A percentile compares a stretch with the other conserved stretches of the same genome.
Evolutionary conservation across 345 rosid species (phyloP).

Genomic region (Camelina neglecta): DNA sequence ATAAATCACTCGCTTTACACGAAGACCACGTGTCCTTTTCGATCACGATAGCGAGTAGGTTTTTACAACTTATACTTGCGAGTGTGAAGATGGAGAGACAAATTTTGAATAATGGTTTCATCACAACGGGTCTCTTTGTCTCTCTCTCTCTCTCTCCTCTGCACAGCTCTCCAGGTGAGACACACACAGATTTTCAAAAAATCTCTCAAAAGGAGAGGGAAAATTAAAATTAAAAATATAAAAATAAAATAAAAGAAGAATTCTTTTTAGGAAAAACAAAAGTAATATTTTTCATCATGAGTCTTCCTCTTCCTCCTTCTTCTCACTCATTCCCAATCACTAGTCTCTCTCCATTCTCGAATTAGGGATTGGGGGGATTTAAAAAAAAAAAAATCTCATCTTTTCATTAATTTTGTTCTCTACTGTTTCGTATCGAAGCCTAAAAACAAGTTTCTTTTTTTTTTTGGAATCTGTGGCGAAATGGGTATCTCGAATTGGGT

Average conservation of each 20-base stretch:
- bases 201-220: slow-evolving; percentile 49
- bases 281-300: slow-evolving; percentile 43
- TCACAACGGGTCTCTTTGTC: slow-evolving; percentile 35
- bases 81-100: not conserved
- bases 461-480: not conserved
- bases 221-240: not conserved
- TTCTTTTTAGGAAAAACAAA: slow-evolving; percentile 41
- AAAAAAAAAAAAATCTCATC: slow-evolving; percentile 11
- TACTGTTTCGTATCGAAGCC: slow-evolving; percentile 12
- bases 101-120: slow-evolving; percentile 37
- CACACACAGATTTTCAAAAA: slow-evolving; percentile 25
- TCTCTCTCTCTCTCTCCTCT: slow-evolving; percentile 27
- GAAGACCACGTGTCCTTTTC: not conserved
- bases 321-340: slow-evolving; percentile 33
- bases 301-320: not conserved
- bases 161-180: slow-evolving; percentile 2
- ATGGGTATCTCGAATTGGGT: slow-evolving; percentile 34
- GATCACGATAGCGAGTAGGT: slow-evolving; percentile 12
- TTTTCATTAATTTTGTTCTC: not conserved
- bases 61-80: not conserved
- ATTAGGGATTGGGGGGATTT: slow-evolving; percentile 19
- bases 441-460: not conserved
- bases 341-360: slow-evolving; percentile 27
- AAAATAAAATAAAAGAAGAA: not conserved
- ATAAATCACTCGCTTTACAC: not conserved